These are phyloP conservation scores for Colletotrichum godetiae DNA, from an alignment of 2,329 filamentous ascomycete genomes.

Conservation along the genomic window DNA sequence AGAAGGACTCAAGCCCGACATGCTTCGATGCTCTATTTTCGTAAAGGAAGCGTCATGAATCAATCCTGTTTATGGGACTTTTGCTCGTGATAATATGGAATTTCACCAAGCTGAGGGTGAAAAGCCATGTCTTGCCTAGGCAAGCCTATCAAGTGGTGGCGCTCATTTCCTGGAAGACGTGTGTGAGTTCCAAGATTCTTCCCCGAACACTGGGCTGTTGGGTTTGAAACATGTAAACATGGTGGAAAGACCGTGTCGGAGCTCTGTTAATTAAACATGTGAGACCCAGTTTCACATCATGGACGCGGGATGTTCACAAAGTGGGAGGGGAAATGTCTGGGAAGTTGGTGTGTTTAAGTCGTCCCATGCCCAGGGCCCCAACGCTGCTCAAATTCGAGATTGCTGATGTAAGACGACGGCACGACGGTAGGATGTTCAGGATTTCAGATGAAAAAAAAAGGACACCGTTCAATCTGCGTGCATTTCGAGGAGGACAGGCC, in stretches of 20 bases:
- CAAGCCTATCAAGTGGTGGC: background rate
- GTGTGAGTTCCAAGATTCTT: background rate
- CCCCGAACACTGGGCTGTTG: background rate
- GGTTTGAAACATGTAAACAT: constrained; percentile 11
- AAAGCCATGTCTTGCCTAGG: background rate
- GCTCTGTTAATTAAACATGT: constrained; percentile 23
- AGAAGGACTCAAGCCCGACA: background rate
- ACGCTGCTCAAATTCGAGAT: background rate
- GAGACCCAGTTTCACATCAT: constrained; percentile 24
- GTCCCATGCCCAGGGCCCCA: background rate
- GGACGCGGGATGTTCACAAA: constrained; percentile 11
- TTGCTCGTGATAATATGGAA: background rate
- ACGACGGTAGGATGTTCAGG: background rate
- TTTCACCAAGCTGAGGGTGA: background rate
- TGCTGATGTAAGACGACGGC: constrained; percentile 2
- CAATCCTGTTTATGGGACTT: background rate
- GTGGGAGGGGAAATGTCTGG: background rate
- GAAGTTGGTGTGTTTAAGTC: background rate
- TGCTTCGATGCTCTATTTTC: constrained; percentile 27
- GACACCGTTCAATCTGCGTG: background rate
- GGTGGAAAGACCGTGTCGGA: background rate
- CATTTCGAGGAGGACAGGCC: constrained; percentile 9
- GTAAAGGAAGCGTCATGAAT: background rate
- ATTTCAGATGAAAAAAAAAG: constrained; percentile 18
- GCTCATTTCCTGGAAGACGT: constrained; percentile 20